Percentiles rank a stretch among this genome's conserved stretches.
These are phyloP conservation scores for Nicotiana rustica DNA, from an alignment of 305 asterid genomes.

Conservation along the genomic window DNA sequence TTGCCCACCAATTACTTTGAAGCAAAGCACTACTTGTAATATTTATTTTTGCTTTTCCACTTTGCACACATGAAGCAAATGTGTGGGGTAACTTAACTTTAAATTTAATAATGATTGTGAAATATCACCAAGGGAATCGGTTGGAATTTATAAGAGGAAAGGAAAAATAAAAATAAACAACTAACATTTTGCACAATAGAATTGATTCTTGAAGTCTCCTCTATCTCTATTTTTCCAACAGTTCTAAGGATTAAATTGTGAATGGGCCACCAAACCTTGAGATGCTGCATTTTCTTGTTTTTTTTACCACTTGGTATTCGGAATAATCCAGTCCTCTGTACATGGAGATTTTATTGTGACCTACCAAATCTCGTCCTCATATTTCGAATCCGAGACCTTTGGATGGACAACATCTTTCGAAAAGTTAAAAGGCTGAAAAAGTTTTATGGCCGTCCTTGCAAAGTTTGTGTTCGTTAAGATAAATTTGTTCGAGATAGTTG, in stretches of 20 bases:
- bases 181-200: neutral
- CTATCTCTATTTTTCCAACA: neutral
- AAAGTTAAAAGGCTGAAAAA: too few species aligned
- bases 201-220: conserved; percentile 26
- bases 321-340: too few species aligned
- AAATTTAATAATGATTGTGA: conserved; percentile 23
- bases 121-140: conserved; percentile 9
- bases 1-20: neutral
- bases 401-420: too few species aligned
- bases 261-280: conserved; percentile 29
- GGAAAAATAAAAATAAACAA: neutral
- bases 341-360: too few species aligned
- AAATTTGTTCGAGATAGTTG: too few species aligned
- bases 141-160: conserved; percentile 5
- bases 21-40: conserved; percentile 8
- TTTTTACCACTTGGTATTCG: neutral
- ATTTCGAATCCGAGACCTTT: too few species aligned
- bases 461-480: too few species aligned
- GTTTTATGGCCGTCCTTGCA: too few species aligned
- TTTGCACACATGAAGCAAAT: conserved; percentile 1
- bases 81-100: conserved; percentile 6
- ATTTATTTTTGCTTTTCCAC: neutral
- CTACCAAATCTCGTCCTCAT: too few species aligned
- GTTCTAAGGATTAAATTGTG: neutral
- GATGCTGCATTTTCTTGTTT: conserved; percentile 8